Evolutionary conservation across 225 moss, liverwort and hornwort genomes (phyloP).

Genomic region (Physcomitrellopsis africana): DNA sequence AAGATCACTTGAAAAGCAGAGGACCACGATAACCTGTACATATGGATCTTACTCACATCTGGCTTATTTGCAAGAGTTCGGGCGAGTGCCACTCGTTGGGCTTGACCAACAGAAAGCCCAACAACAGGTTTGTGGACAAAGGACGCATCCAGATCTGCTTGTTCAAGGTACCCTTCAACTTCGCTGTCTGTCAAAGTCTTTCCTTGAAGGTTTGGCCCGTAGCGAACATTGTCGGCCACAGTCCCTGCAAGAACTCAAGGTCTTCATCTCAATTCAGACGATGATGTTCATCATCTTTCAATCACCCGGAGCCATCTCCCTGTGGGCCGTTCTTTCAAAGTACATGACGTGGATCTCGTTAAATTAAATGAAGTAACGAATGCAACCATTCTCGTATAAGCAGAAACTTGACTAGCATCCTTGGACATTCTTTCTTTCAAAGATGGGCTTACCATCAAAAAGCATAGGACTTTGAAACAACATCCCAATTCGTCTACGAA

Average conservation of each 20-base stretch:
- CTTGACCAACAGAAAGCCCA: constrained; percentile 79
- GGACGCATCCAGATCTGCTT: constrained; percentile 57
- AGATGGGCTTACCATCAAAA: constrained; percentile 59
- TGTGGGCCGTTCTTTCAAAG: not conserved
- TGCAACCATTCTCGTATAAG: not conserved
- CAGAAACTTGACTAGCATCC: not conserved
- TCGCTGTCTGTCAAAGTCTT: constrained; percentile 57
- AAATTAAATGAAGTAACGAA: not conserved
- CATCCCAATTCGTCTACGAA: constrained; percentile 75
- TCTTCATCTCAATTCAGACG: no score
- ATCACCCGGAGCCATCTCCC: constrained; percentile 10
- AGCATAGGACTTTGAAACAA: constrained; percentile 70
- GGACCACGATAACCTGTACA: not conserved
- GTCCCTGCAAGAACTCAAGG: constrained; percentile 49
- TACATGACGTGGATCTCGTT: not conserved
- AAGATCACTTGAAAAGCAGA: constrained; percentile 3
- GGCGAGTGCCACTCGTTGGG: constrained; percentile 80
- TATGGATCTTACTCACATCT: constrained; percentile 41
- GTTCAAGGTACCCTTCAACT: constrained; percentile 52
- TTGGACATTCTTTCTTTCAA: not conserved
- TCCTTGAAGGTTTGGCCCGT: constrained; percentile 66
- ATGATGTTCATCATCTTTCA: not conserved
- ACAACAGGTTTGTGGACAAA: constrained; percentile 55
- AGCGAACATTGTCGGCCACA: constrained; percentile 70
- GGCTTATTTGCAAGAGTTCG: constrained; percentile 75